These are phyloP conservation scores for Rhizoclosmatium globosum DNA, from an alignment of 192 early-diverging fungal species.

Conservation along the genomic window DNA sequence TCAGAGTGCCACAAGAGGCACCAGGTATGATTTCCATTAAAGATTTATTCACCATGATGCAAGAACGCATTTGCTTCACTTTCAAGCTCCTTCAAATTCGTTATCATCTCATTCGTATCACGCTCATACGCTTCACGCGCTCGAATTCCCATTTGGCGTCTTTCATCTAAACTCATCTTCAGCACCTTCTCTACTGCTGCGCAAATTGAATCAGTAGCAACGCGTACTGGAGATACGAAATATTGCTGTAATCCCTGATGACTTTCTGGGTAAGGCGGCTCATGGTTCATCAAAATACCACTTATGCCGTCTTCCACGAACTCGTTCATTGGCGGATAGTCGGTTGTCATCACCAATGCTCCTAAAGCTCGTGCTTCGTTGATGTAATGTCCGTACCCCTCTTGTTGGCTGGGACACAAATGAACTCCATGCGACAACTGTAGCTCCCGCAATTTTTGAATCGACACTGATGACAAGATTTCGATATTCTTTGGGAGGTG, in stretches of 20 bases:
- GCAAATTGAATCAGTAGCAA: neutral
- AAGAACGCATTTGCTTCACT: constrained; percentile 7
- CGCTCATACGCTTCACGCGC: constrained; percentile 2
- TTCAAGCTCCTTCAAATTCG: neutral
- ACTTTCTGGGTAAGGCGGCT: neutral
- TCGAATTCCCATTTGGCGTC: neutral
- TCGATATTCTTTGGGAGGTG: neutral
- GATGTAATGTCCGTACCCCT: constrained; percentile 29
- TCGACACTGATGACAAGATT: neutral
- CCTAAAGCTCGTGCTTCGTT: constrained; percentile 29
- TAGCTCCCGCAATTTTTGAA: neutral
- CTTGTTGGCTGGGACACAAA: neutral
- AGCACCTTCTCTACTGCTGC: constrained; percentile 4
- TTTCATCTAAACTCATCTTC: neutral
- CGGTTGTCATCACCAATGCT: constrained; percentile 27
- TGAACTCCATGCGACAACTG: constrained; percentile 2
- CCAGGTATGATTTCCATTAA: constrained; percentile 13
- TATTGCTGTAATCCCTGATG: neutral
- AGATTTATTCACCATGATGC: no score
- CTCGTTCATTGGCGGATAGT: constrained; percentile 35
- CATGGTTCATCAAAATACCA: constrained; percentile 20
- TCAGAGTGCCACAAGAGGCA: neutral
- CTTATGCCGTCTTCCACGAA: constrained; percentile 22
- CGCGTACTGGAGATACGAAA: neutral
- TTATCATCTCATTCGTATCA: neutral